Percentiles rank a stretch among this genome's conserved stretches.
phyloP scores from a whole-genome alignment of 2,329 filamentous ascomycete genomes.

The Penicillium carneum region DNA sequence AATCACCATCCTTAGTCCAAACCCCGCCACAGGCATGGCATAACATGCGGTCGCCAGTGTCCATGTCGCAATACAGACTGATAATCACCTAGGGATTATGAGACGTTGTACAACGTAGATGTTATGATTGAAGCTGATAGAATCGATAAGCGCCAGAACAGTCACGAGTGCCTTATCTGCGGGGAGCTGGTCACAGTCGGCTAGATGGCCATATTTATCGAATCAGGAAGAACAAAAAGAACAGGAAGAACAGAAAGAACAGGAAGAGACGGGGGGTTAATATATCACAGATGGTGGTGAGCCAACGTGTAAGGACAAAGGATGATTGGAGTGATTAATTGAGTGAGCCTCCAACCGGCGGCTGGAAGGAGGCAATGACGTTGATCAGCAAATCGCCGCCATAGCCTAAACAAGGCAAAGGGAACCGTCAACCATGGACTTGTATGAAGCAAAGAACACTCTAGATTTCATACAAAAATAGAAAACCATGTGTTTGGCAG shows the following conservation, averaged over 20 bases:
- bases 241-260: neutral
- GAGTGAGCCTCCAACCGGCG: neutral
- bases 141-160: constrained; percentile 21
- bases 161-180: constrained; percentile 38
- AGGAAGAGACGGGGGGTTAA: neutral
- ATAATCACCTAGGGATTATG: neutral
- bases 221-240: neutral
- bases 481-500: constrained; percentile 6
- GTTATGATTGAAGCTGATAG: constrained; percentile 17
- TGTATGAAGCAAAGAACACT: neutral
- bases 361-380: constrained; percentile 15
- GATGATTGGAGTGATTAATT: constrained; percentile 1
- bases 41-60: constrained; percentile 72
- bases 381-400: constrained; percentile 17
- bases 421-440: neutral
- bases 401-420: constrained; percentile 9
- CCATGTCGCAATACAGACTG: constrained; percentile 37
- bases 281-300: neutral
- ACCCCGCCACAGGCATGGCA: constrained; percentile 83
- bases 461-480: constrained; percentile 8
- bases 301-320: neutral
- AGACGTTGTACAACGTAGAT: constrained; percentile 15
- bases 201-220: constrained; percentile 3
- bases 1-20: constrained; percentile 76
- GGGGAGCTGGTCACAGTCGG: constrained; percentile 24